phyloP scores from a whole-genome alignment of 306 rosid genomes.

The Heteromeles arbutifolia region DNA sequence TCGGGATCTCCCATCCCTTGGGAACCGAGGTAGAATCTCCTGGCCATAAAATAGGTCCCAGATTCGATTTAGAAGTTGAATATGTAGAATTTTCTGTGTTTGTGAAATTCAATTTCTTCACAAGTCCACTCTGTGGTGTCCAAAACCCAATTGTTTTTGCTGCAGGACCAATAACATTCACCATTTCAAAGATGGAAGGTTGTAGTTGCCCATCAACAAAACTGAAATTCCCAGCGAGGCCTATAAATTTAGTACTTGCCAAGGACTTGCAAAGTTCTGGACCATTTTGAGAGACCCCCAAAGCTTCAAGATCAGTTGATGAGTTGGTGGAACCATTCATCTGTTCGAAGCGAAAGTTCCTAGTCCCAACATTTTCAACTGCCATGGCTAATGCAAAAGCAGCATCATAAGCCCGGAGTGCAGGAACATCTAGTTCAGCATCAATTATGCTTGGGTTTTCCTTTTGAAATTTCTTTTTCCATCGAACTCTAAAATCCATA shows the following conservation, averaged over 20 bases:
- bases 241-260: slow-evolving; percentile 6
- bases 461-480: slow-evolving; percentile 16
- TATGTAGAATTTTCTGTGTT: background rate
- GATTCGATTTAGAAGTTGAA: slow-evolving; percentile 10
- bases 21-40: slow-evolving; percentile 21
- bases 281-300: slow-evolving; percentile 37
- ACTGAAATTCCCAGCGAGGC: slow-evolving; percentile 22
- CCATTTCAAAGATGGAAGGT: slow-evolving; percentile 12
- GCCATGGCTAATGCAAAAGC: slow-evolving; percentile 19
- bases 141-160: slow-evolving; percentile 44
- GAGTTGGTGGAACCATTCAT: background rate
- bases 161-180: slow-evolving; percentile 35
- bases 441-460: slow-evolving; percentile 10
- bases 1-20: slow-evolving; percentile 41
- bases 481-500: slow-evolving; percentile 1
- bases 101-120: slow-evolving; percentile 3
- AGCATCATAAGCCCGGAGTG: slow-evolving; percentile 24
- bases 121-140: slow-evolving; percentile 32
- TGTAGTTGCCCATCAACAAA: slow-evolving; percentile 15
- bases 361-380: slow-evolving; percentile 6
- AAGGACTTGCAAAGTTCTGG: slow-evolving; percentile 27
- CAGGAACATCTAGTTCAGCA: background rate
- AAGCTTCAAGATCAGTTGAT: slow-evolving; percentile 29
- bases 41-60: slow-evolving; percentile 3
- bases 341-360: background rate